Conservation (phyloP, 2,329 filamentous ascomycete genomes). For the Claviceps sp. region DNA sequence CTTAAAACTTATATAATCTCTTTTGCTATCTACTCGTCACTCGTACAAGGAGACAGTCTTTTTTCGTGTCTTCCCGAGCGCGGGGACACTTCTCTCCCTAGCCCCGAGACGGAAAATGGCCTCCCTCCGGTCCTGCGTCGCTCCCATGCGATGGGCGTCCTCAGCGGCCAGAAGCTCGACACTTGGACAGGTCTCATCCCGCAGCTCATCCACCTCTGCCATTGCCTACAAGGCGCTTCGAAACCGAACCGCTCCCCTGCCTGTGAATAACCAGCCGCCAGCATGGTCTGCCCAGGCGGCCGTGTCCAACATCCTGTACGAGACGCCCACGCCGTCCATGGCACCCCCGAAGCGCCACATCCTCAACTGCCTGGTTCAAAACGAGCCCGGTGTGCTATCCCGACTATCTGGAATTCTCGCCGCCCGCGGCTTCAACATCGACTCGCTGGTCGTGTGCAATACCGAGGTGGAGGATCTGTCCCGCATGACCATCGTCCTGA, state of each 20-base stretch:
- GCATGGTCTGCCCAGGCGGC: slow-evolving; percentile 86
- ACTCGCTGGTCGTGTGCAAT: slow-evolving; percentile 93
- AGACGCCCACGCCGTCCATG: slow-evolving; percentile 75
- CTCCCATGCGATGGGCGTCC: slow-evolving; percentile 24
- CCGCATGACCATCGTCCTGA: slow-evolving; percentile 96
- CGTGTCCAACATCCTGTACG: slow-evolving; percentile 97
- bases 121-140: slow-evolving; percentile 29
- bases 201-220: slow-evolving; percentile 72
- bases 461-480: slow-evolving; percentile 95
- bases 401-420: slow-evolving; percentile 93
- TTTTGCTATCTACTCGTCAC: too few relatives aligned
- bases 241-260: slow-evolving; percentile 72
- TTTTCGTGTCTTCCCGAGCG: background rate
- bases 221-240: slow-evolving; percentile 96
- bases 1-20: too few relatives aligned
- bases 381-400: slow-evolving; percentile 93
- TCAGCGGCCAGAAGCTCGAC: slow-evolving; percentile 15
- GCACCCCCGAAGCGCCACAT: slow-evolving; percentile 87
- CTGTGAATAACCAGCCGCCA: slow-evolving; percentile 61
- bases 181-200: slow-evolving; percentile 19
- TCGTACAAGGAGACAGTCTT: too few relatives aligned
- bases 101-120: slow-evolving; percentile 22
- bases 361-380: slow-evolving; percentile 96
- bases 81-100: background rate
- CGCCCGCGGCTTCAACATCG: slow-evolving; percentile 96